These are phyloP conservation scores for Fusarium heterosporum DNA, from an alignment of 2,329 filamentous ascomycete genomes.

Conservation along the genomic window DNA sequence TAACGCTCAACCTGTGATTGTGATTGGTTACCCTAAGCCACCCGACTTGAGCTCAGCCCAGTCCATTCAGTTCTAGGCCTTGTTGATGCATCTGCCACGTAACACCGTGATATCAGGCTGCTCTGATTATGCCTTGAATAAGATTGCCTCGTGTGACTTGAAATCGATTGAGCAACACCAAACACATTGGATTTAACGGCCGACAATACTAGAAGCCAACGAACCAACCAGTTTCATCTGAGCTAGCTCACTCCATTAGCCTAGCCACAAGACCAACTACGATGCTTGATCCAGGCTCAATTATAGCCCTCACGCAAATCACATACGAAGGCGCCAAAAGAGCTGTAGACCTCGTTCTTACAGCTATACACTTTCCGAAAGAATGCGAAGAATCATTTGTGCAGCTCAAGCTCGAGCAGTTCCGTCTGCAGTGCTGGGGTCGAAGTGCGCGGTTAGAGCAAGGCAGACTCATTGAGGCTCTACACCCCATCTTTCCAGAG, in stretches of 20 bases:
- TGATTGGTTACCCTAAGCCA: slow-evolving; percentile 2
- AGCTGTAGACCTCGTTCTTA: not conserved
- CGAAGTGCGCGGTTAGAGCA: slow-evolving; percentile 6
- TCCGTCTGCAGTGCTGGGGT: slow-evolving; percentile 6
- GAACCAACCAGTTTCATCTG: too few species aligned
- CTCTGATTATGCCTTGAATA: not conserved
- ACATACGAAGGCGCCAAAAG: slow-evolving; percentile 3
- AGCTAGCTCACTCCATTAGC: too few species aligned
- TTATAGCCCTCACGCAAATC: slow-evolving; percentile 1
- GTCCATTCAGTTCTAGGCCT: not conserved
- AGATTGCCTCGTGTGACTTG: too few species aligned
- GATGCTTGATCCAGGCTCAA: slow-evolving; percentile 3
- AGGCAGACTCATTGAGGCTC: not conserved
- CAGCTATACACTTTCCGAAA: not conserved
- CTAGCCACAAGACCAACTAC: not conserved
- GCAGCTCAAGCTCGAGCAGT: slow-evolving; percentile 1
- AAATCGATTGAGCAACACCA: too few species aligned
- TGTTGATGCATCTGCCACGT: not conserved
- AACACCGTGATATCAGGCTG: too few species aligned
- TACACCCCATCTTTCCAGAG: not conserved
- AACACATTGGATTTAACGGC: too few species aligned
- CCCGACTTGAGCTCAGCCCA: not conserved
- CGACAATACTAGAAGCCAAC: too few species aligned
- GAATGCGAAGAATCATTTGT: not conserved
- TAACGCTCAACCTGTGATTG: too few species aligned